phyloP scores from a whole-genome alignment of 352 stramenopile genomes.

The Pythium chondricola region DNA sequence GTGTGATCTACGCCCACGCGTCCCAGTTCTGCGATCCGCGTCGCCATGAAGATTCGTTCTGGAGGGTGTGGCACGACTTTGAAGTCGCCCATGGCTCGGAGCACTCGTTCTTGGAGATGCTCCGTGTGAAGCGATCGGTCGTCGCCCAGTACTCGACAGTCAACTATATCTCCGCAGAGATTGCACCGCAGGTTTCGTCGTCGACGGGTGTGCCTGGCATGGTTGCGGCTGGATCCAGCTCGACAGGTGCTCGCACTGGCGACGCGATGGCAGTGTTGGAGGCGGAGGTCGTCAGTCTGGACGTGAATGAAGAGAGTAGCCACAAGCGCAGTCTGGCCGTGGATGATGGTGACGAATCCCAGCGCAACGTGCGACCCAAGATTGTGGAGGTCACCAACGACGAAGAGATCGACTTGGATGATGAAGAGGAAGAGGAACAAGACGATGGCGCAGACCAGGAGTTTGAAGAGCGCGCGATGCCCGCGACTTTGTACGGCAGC shows the following conservation, averaged over 20 bases:
- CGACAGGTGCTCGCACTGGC: slow-evolving; percentile 35
- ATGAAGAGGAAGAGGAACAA: slow-evolving; percentile 40
- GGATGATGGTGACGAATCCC: slow-evolving; percentile 49
- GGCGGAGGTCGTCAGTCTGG: slow-evolving; percentile 37
- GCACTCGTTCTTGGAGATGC: slow-evolving; percentile 99
- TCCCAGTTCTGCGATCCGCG: slow-evolving; percentile 97
- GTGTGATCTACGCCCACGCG: slow-evolving; percentile 93
- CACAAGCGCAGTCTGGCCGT: slow-evolving; percentile 63
- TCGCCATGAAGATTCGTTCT: slow-evolving; percentile 92
- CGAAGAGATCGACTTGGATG: slow-evolving; percentile 93
- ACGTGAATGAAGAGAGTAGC: slow-evolving; percentile 14
- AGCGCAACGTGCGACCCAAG: slow-evolving; percentile 79
- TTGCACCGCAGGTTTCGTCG: slow-evolving; percentile 34
- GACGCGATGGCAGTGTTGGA: slow-evolving; percentile 89
- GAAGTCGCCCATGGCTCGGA: slow-evolving; percentile 95
- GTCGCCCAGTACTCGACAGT: slow-evolving; percentile 94
- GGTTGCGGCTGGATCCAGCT: slow-evolving; percentile 40
- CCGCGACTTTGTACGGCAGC: slow-evolving; percentile 39
- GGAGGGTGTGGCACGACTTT: slow-evolving; percentile 95
- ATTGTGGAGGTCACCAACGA: slow-evolving; percentile 71
- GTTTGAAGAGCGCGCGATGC: slow-evolving; percentile 52
- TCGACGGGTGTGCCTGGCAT: slow-evolving; percentile 29
- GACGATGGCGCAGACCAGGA: slow-evolving; percentile 13
- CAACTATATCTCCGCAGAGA: slow-evolving; percentile 95
- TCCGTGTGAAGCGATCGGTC: slow-evolving; percentile 96